Percentiles rank a stretch among this genome's conserved stretches.
phyloP scores from a whole-genome alignment of 805 yeast species.

The Cyberlindnera amylophila region DNA sequence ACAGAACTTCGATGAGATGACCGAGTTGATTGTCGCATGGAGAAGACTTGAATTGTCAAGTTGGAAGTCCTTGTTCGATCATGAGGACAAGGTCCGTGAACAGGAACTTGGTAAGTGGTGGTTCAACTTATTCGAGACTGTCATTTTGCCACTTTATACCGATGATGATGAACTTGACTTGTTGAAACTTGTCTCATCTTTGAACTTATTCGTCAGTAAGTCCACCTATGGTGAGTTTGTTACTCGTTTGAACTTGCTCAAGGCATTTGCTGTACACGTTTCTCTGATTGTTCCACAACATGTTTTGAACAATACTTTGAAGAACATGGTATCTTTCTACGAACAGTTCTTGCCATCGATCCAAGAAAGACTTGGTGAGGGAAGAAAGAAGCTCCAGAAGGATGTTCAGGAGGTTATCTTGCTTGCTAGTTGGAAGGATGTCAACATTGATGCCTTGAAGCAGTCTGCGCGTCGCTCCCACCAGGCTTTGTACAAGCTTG shows the following conservation, averaged over 20 bases:
- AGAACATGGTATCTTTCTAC: conserved; percentile 61
- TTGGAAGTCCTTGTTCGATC: conserved; percentile 73
- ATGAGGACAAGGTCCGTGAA: conserved; percentile 51
- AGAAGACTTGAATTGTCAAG: conserved; percentile 80
- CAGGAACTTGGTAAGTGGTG: conserved; percentile 75
- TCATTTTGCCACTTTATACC: conserved; percentile 45
- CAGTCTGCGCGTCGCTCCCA: conserved; percentile 94
- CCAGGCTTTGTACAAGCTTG: conserved; percentile 72
- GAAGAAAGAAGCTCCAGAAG: conserved; percentile 61
- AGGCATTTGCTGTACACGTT: conserved; percentile 61
- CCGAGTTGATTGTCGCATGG: conserved; percentile 81
- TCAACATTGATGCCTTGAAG: conserved; percentile 86
- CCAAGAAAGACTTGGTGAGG: conserved; percentile 38
- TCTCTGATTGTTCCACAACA: conserved; percentile 29
- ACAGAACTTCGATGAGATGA: conserved; percentile 50
- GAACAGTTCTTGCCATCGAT: conserved; percentile 57
- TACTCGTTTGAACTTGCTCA: conserved; percentile 54
- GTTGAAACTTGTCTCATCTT: conserved; percentile 46
- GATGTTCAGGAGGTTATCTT: conserved; percentile 80
- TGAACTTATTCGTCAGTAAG: conserved; percentile 72
- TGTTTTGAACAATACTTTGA: conserved; percentile 37
- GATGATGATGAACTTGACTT: conserved; percentile 34
- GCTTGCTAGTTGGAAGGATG: conserved; percentile 96
- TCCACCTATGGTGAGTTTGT: conserved; percentile 73
- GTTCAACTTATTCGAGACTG: conserved; percentile 82